Evolutionary conservation across 768 basidiomycete genomes (phyloP).

Genomic region (Mycena epipterygia): DNA sequence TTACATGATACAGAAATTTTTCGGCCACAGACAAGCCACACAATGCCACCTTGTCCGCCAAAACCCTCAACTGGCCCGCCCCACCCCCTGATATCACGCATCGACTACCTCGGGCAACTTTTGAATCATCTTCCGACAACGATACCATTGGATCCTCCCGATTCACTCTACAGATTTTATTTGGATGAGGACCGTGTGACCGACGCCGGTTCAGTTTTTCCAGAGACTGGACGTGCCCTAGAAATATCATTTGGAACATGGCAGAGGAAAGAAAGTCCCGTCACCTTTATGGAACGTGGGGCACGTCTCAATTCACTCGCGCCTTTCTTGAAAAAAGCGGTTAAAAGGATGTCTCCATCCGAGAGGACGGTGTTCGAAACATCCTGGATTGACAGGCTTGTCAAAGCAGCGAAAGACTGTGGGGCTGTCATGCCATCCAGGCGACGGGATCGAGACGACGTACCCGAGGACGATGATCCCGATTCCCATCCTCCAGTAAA

Average conservation of each 20-base stretch:
- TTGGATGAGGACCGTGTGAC: neutral
- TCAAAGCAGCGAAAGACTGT: neutral
- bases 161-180: neutral
- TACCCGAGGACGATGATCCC: no score
- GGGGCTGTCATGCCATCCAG: neutral
- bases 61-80: neutral
- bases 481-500: neutral
- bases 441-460: neutral
- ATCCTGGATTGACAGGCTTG: neutral
- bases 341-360: neutral
- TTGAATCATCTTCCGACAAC: neutral
- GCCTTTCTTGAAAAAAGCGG: neutral
- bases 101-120: slow-evolving; percentile 2
- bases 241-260: slow-evolving; percentile 1
- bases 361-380: neutral
- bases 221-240: neutral
- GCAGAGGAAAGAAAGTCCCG: neutral
- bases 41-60: no score
- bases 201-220: neutral
- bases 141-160: neutral
- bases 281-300: neutral
- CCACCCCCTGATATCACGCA: neutral
- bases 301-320: neutral
- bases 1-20: no score
- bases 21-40: no score